Evolutionary conservation across 1,284 basidiomycete species (phyloP).

Genomic region (Tilletia indica): DNA sequence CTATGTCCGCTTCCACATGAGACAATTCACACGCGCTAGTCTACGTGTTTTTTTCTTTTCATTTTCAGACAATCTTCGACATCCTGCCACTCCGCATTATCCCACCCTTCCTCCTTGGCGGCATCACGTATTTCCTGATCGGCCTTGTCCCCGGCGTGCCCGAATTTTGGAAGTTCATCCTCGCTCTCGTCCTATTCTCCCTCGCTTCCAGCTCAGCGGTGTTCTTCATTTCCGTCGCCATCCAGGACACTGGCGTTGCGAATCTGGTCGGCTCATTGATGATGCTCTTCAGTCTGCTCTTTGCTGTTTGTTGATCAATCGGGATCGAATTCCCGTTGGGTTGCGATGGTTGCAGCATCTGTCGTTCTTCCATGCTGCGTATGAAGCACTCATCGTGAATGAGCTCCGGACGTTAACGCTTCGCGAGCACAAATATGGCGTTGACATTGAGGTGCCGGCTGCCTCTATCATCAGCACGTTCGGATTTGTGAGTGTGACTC

Average conservation of each 20-base stretch:
- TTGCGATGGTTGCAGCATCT: slow-evolving; percentile 83
- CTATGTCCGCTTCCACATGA: background rate
- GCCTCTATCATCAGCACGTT: slow-evolving; percentile 38
- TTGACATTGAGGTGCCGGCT: slow-evolving; percentile 44
- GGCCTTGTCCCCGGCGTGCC: slow-evolving; percentile 85
- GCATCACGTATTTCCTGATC: slow-evolving; percentile 87
- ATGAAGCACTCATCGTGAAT: slow-evolving; percentile 91
- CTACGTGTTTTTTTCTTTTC: too few relatives aligned
- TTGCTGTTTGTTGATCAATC: slow-evolving; percentile 90
- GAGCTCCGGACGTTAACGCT: slow-evolving; percentile 89
- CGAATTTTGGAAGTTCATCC: slow-evolving; percentile 95
- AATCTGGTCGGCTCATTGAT: slow-evolving; percentile 88
- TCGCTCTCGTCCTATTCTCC: slow-evolving; percentile 91
- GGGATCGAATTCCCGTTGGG: slow-evolving; percentile 72
- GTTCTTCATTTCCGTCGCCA: slow-evolving; percentile 81
- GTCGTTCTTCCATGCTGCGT: slow-evolving; percentile 98
- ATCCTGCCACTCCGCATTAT: slow-evolving; percentile 89
- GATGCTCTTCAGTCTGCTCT: slow-evolving; percentile 90
- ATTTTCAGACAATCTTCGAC: slow-evolving; percentile 79
- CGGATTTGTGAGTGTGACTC: slow-evolving; percentile 27
- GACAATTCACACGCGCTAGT: too few relatives aligned
- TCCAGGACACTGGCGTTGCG: slow-evolving; percentile 79
- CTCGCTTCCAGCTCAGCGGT: slow-evolving; percentile 87
- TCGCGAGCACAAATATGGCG: slow-evolving; percentile 64
- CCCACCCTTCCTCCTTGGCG: slow-evolving; percentile 88